Base-by-base conservation (phyloP, 2,329 filamentous ascomycete genomes). In the Penicillium sp. region DNA sequence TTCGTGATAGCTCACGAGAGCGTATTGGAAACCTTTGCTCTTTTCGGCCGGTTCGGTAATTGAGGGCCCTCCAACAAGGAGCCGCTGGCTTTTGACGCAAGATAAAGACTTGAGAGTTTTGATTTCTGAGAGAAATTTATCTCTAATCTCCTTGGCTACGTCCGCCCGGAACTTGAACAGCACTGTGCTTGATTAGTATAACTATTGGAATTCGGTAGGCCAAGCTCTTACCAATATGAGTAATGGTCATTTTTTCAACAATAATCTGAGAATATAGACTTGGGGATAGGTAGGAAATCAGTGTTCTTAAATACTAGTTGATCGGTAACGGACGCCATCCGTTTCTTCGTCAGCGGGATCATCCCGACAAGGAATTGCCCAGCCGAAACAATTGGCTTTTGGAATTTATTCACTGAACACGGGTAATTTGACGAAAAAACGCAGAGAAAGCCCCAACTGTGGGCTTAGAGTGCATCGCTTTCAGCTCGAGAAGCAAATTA, bases 11-110 rank as follows among this genome's bases (percentile, higher is more conserved):
- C 82, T 84, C 37, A 85, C 52, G 0, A 84, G 68, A 0, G 80
- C 78, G 55, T 78, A 79, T 11, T 85, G 74, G 48, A 77, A 84
- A 0, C 82, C 82, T 58, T 84, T 82, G 66, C 81, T 84, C 19
- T 77, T 72, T 33, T 80, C 79, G 9, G 80, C 77, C 0, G 82
- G 82, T 22, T 79, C 73, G 0, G 82, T 84, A 5, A 84, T 73
- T 0, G 81, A 82, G 0, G 81, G 81, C 0, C 82, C 80, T 0
- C 82, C 82, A 5, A 84, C 82, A 0, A 81, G 65, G 0, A 84
- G 74, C 1, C 76, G 75, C n/a, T 77, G 72, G 13, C 77, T 65
- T 48, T 81, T 76, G 22, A 84, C 81, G 41, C 77, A 82, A 0
- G 80, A 58, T 3, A 84, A 70, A 3, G 65, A 53, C 44, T 80